These are phyloP conservation scores for Coniochaeta hoffmannii DNA, from an alignment of 2,329 filamentous ascomycete genomes.

Conservation along the genomic window DNA sequence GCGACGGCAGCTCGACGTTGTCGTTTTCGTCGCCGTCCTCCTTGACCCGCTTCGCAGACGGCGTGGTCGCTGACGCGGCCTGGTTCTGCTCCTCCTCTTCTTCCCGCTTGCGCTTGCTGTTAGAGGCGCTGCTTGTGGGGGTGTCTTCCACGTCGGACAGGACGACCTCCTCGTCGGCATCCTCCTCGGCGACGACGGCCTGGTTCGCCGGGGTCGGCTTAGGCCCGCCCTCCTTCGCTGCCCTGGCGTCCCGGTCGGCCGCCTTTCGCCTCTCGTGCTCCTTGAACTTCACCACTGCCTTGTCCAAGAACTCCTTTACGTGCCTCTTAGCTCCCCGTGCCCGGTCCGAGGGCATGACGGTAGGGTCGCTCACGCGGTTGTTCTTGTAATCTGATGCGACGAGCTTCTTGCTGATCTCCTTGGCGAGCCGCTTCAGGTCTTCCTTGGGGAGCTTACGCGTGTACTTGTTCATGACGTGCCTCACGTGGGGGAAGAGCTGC, in stretches of 20 bases:
- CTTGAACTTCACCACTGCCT: conserved; percentile 69
- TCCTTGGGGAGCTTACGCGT: conserved; percentile 81
- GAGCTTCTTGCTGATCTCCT: conserved; percentile 75
- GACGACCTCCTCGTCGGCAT: conserved; percentile 31
- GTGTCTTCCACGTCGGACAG: conserved; percentile 35
- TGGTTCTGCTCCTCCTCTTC: conserved; percentile 31
- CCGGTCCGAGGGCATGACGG: conserved; percentile 65
- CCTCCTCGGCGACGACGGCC: conserved; percentile 19
- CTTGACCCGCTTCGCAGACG: conserved; percentile 44
- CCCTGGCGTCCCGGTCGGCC: conserved; percentile 29
- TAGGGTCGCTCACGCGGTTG: conserved; percentile 76
- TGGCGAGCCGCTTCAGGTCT: conserved; percentile 54
- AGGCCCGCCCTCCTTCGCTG: conserved; percentile 5
- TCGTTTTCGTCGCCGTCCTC: conserved; percentile 37
- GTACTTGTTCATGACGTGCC: conserved; percentile 80
- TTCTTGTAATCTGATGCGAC: conserved; percentile 90
- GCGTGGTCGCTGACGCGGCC: conserved; percentile 49
- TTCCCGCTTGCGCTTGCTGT: conserved; percentile 60
- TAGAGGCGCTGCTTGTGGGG: conserved; percentile 36
- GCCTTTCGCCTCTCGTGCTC: conserved; percentile 59
- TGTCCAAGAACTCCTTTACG: conserved; percentile 80
- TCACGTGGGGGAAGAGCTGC: conserved; percentile 77
- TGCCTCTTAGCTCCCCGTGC: conserved; percentile 76
- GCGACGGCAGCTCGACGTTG: conserved; percentile 25
- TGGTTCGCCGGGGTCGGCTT: conserved; percentile 11